Evolutionary conservation across 345 rosid genomes (phyloP), one percentile per base, ranked within the genome.

Genomic region (Gossypioides kirkii): DNA sequence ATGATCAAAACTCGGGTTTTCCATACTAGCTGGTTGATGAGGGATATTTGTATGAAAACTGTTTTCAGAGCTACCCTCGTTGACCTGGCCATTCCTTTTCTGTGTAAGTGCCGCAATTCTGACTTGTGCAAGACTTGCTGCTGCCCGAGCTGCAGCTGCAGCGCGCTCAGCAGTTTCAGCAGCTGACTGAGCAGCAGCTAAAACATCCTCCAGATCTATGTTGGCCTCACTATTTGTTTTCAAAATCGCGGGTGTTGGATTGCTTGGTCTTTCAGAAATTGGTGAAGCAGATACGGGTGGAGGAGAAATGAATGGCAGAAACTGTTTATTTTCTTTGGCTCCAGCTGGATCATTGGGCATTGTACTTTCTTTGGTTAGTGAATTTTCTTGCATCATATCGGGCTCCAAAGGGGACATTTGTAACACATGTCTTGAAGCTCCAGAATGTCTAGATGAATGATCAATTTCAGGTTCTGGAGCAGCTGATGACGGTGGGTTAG

Each of bases 101-200:
- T 77, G 88, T 45, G 89, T 81, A 59, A 92, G 87, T 80, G 85
- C 97, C 17, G 77, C 68, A 77, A 94, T 92, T 84, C 92, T 88
- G 64, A 90, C 79, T 80, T 92, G 98, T 54, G 98, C 98, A 75
- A 94, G 93, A 81, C 88, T 83, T 64, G 98, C 98, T 59, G 96
- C 98, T 68, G 97, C 78, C 70, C 98, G 88, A 77, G 99, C 97
- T 23, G 91, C 97, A 23, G 91, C 80, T 65, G 98, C 98, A 6
- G 98, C 98, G 70, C 85, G 86, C 77, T 94, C 98, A 9, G 98
- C 98, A 56, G 85, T 68, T 49, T 92, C 98, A 32, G 97, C 98
- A 78, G 98, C 98, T 66, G 93, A 83, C 66, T 90, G 93, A 71
- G 98, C 98, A 63, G 97, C 97, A 43, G 80, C 86, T 75, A 94